Evolutionary conservation across 2,329 filamentous ascomycete species (phyloP).

Genomic region (Scedosporium boydii): DNA sequence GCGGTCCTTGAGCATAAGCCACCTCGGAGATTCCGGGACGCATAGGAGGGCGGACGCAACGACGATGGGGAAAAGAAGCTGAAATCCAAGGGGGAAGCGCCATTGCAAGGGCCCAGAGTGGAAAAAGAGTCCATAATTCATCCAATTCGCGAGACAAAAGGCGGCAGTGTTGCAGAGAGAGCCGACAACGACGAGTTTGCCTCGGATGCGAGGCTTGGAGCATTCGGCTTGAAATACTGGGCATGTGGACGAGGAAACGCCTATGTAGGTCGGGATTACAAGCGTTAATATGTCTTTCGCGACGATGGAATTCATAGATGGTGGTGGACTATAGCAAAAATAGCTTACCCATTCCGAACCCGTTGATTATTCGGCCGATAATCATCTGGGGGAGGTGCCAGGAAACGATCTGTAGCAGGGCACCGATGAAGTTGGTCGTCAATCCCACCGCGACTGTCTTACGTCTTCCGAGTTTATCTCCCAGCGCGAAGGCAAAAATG

Average conservation of each 20-base stretch:
- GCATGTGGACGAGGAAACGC: slow-evolving; percentile 22
- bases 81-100: slow-evolving; percentile 26
- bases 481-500: slow-evolving; percentile 19
- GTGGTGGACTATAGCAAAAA: neutral
- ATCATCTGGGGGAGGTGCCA: slow-evolving; percentile 30
- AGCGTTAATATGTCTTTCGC: neutral
- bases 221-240: slow-evolving; percentile 24
- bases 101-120: slow-evolving; percentile 22
- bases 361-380: slow-evolving; percentile 29
- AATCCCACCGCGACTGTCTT: slow-evolving; percentile 22
- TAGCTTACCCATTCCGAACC: slow-evolving; percentile 23
- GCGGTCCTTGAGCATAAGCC: slow-evolving; percentile 26
- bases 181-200: slow-evolving; percentile 35
- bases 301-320: neutral
- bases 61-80: slow-evolving; percentile 27
- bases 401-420: slow-evolving; percentile 22
- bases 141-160: slow-evolving; percentile 38
- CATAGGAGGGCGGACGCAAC: slow-evolving; percentile 20
- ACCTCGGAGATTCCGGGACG: slow-evolving; percentile 19
- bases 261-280: neutral
- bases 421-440: slow-evolving; percentile 21
- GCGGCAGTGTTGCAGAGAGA: slow-evolving; percentile 28
- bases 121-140: slow-evolving; percentile 31
- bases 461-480: slow-evolving; percentile 23
- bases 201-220: slow-evolving; percentile 24